Evolutionary conservation across 2,329 filamentous ascomycete species (phyloP).

Genomic region (Microdochium nivale): DNA sequence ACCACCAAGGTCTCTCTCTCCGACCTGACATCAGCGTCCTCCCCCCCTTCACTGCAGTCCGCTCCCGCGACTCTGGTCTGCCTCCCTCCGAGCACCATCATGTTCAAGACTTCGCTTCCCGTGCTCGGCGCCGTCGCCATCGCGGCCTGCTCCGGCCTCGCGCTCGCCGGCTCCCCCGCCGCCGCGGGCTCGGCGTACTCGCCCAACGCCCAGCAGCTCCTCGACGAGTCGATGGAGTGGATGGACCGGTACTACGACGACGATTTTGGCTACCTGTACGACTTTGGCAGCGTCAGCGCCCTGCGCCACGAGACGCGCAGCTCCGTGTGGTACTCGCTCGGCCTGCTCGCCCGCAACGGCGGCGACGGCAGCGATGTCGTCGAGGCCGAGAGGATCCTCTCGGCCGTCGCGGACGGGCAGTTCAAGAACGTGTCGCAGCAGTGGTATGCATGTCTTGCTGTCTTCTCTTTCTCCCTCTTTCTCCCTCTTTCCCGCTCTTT

Average conservation of each 20-base stretch:
- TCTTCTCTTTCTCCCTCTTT: constrained; percentile 2
- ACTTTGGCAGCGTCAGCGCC: constrained; percentile 32
- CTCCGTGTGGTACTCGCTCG: constrained; percentile 51
- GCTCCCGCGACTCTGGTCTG: too few relatives aligned
- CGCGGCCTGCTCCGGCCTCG: neutral
- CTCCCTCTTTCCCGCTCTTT: too few relatives aligned
- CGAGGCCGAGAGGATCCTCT: constrained; percentile 44
- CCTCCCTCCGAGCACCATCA: neutral
- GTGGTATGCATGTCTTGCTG: too few relatives aligned
- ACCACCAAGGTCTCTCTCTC: too few relatives aligned
- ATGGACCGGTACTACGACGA: constrained; percentile 47
- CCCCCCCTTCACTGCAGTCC: too few relatives aligned
- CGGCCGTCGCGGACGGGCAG: constrained; percentile 42
- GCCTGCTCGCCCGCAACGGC: constrained; percentile 45
- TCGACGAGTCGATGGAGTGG: constrained; percentile 43
- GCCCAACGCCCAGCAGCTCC: constrained; percentile 25
- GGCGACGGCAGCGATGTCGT: constrained; percentile 32
- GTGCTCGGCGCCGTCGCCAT: neutral
- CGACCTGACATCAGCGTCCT: too few relatives aligned
- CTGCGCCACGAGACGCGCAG: constrained; percentile 47
- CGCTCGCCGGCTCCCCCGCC: neutral
- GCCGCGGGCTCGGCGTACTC: neutral
- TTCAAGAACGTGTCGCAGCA: constrained; percentile 41
- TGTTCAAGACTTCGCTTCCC: neutral
- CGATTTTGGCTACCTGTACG: constrained; percentile 42